Evolutionary conservation across 805 yeast genomes (phyloP), one percentile per base, ranked within the genome.

Genomic region (Candida suzukii): DNA sequence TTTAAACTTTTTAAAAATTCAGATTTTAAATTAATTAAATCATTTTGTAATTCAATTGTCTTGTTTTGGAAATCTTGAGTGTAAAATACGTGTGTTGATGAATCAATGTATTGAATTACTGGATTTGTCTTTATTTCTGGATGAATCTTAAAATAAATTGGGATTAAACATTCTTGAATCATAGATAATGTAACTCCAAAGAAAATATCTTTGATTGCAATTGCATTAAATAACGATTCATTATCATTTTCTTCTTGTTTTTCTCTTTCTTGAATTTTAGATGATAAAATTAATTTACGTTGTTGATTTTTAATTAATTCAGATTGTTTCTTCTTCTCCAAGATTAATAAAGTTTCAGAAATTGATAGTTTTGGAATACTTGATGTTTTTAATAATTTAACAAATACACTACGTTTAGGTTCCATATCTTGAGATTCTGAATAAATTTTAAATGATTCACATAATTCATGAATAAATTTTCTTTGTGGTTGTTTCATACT

Each of bases 381-480:
- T 0, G 67, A 55, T 1, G 41, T 47, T 17, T 17, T 16, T 7
- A 57, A 53, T 35, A 68, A 58, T 38, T 66, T 61, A n/a, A 88
- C 68, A 47, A 74, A 79, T 0, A 88, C 91, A 11, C 83, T 75
- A 45, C 95, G 61, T 40, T 76, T 68, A 0, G 96, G 96, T 48
- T 87, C 96, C 2, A 74, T 76, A 58, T 86, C 96, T 46, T 85
- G 93, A 2, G 90, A 75, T 51, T 84, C 88, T 0, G 83, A 67
- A 49, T 74, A 78, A 12, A 87, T 51, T 12, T 71, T 66, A 56
- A 67, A 87, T 0, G 76, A 60, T 21, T 68, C 74, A 0, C 88
- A 81, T 32, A 88, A 53, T 39, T 77, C 78, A 53, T 80, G 91
- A 21, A 88, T 61, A 53, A 88, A 87, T 46, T 67, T 66, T 37